Evolutionary conservation across 2,329 filamentous ascomycete species (phyloP).

Genomic region (Xylariales sp.): DNA sequence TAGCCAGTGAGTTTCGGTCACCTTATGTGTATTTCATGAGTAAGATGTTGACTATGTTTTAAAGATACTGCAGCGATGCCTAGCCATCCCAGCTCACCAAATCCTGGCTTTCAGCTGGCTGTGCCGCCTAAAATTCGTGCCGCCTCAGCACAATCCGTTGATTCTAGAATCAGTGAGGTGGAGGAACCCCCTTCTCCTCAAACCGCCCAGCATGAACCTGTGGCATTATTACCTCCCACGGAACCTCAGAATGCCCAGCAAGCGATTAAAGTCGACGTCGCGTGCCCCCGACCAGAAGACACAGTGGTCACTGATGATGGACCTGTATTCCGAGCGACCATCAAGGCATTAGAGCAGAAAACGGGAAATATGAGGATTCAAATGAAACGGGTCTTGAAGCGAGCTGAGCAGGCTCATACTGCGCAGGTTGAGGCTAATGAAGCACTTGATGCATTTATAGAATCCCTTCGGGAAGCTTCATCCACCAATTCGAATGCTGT

Average conservation of each 20-base stretch:
- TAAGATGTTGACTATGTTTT: neutral
- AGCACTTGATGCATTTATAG: conserved; percentile 75
- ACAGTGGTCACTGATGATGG: conserved; percentile 84
- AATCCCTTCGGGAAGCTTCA: conserved; percentile 81
- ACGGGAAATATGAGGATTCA: conserved; percentile 89
- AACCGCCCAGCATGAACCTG: conserved; percentile 30
- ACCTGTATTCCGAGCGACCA: conserved; percentile 90
- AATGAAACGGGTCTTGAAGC: conserved; percentile 95
- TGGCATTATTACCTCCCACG: too few species aligned
- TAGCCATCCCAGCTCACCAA: conserved; percentile 61
- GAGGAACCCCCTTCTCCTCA: conserved; percentile 57
- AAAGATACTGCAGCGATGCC: conserved; percentile 38
- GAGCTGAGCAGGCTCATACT: conserved; percentile 81
- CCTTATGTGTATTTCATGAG: neutral
- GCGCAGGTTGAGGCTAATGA: conserved; percentile 84
- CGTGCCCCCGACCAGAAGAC: conserved; percentile 82
- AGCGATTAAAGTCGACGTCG: conserved; percentile 79
- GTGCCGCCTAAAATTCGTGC: conserved; percentile 75
- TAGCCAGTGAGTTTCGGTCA: conserved; percentile 61
- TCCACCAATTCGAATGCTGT: conserved; percentile 92
- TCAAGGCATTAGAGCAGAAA: conserved; percentile 94
- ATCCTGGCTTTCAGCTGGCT: conserved; percentile 67
- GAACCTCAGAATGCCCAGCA: conserved; percentile 32
- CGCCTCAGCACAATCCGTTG: conserved; percentile 81
- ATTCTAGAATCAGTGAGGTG: conserved; percentile 75